Percentiles rank a stretch among this genome's conserved stretches.
phyloP scores from a whole-genome alignment of 1,139 yeast species.

The Sugiyamaella sp. region DNA sequence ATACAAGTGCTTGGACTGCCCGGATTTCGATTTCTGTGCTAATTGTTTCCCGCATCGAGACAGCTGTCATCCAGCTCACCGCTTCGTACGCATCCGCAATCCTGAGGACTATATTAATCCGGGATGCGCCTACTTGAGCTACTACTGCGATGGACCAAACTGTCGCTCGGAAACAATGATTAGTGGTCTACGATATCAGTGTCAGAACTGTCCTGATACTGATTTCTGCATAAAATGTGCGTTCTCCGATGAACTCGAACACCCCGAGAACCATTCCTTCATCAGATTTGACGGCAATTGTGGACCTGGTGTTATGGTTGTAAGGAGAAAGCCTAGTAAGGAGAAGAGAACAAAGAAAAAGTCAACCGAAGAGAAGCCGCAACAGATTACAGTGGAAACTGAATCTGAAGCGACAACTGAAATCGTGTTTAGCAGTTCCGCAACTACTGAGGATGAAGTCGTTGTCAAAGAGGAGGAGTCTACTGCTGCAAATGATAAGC shows the following conservation, averaged over 20 bases:
- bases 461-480: no score
- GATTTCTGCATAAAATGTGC: conserved; percentile 58
- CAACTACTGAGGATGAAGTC: no score
- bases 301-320: neutral
- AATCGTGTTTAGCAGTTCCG: no score
- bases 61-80: conserved; percentile 27
- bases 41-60: conserved; percentile 39
- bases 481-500: neutral
- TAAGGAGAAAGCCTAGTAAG: conserved; percentile 1
- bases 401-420: neutral
- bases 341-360: neutral
- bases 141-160: conserved; percentile 19
- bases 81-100: conserved; percentile 29
- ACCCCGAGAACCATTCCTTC: conserved; percentile 35
- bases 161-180: conserved; percentile 32
- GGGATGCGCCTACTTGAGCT: neutral
- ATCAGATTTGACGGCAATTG: conserved; percentile 26
- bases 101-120: conserved; percentile 21
- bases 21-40: conserved; percentile 56
- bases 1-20: conserved; percentile 54
- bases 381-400: neutral
- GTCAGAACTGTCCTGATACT: conserved; percentile 53
- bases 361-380: conserved; percentile 9
- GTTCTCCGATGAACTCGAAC: conserved; percentile 31
- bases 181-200: conserved; percentile 53